These are phyloP conservation scores for Taiozyma sp. DNA, from an alignment of 1,139 yeast genomes.

Conservation along the genomic window DNA sequence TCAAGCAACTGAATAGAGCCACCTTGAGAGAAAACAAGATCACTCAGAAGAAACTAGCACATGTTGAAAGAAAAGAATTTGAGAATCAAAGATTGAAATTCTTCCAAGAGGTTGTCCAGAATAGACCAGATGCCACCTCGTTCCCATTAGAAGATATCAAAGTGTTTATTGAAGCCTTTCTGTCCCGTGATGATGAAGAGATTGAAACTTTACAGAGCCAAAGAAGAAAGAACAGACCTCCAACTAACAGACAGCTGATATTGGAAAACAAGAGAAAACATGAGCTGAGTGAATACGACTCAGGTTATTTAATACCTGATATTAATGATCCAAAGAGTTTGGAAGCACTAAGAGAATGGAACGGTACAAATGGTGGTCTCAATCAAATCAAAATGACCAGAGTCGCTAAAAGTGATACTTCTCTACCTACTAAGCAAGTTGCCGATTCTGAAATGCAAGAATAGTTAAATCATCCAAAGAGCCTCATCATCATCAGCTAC, in stretches of 20 bases:
- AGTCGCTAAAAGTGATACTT: slow-evolving; percentile 23
- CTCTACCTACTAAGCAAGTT: slow-evolving; percentile 7
- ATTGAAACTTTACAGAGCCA: slow-evolving; percentile 48
- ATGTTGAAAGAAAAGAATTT: slow-evolving; percentile 52
- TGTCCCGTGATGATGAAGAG: slow-evolving; percentile 72
- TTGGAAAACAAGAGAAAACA: slow-evolving; percentile 56
- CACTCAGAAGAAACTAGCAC: slow-evolving; percentile 47
- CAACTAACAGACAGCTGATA: slow-evolving; percentile 59
- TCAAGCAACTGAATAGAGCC: slow-evolving; percentile 81
- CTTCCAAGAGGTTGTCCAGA: slow-evolving; percentile 56
- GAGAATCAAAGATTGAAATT: slow-evolving; percentile 52
- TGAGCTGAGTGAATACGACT: slow-evolving; percentile 54
- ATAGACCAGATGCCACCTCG: slow-evolving; percentile 34
- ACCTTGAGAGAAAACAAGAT: slow-evolving; percentile 74
- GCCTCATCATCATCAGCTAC: background rate
- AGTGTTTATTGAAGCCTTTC: slow-evolving; percentile 52
- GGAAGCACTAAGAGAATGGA: slow-evolving; percentile 60
- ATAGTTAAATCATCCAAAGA: background rate
- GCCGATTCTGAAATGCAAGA: slow-evolving; percentile 13
- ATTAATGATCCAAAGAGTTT: slow-evolving; percentile 58
- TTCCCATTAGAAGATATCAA: slow-evolving; percentile 57
- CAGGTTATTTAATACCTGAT: slow-evolving; percentile 77
- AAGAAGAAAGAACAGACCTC: slow-evolving; percentile 87
- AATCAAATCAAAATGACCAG: slow-evolving; percentile 45
- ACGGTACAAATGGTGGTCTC: slow-evolving; percentile 77